phyloP scores from a whole-genome alignment of 2,329 filamentous ascomycete species.

The Colletotrichum sp. region DNA sequence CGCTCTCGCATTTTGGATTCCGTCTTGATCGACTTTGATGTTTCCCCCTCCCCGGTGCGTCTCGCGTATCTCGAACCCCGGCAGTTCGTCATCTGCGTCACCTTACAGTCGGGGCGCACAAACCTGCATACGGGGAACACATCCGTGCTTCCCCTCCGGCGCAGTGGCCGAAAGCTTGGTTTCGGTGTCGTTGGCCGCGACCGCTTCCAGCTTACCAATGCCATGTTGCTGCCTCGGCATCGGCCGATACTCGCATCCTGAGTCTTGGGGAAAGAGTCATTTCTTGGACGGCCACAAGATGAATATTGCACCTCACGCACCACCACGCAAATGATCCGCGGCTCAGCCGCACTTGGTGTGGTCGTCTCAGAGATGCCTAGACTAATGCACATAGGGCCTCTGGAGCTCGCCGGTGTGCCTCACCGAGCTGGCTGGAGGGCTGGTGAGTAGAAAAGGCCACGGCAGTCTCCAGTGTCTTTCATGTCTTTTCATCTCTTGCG shows the following conservation, averaged over 20 bases:
- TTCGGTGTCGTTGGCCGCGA: constrained; percentile 4
- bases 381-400: background rate
- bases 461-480: background rate
- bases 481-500: background rate
- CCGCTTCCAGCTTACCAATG: background rate
- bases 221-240: background rate
- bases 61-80: background rate
- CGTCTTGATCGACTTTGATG: background rate
- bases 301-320: background rate
- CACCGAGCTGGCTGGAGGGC: background rate
- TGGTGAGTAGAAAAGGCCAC: constrained; percentile 3
- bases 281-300: background rate
- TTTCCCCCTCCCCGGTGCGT: background rate
- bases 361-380: background rate
- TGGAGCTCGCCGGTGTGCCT: background rate
- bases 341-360: constrained; percentile 12
- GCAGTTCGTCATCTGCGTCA: background rate
- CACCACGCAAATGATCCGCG: background rate
- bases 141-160: background rate
- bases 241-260: background rate
- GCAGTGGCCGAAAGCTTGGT: constrained; percentile 3
- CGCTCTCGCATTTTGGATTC: background rate
- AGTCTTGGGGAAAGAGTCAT: background rate
- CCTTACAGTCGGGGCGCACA: constrained; percentile 5
- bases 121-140: constrained; percentile 9